Base-by-base conservation (phyloP, 2,329 filamentous ascomycete genomes). In the Fusarium oligoseptatum region DNA sequence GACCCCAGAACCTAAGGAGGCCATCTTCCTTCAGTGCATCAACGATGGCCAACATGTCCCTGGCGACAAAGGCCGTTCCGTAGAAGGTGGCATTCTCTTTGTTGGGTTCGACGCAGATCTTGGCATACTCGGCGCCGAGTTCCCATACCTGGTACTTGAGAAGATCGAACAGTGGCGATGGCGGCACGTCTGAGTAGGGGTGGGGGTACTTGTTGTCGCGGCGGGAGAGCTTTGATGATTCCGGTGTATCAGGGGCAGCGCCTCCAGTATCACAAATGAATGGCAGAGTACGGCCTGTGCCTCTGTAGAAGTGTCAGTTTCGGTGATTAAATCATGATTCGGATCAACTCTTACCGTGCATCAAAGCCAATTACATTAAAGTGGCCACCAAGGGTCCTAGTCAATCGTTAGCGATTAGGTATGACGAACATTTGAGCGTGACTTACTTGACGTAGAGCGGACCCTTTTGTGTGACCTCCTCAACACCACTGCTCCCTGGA, bases 1-100 rank as follows among this genome's bases (percentile, higher is more conserved):
- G 39, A 9, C 82, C 82, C 79, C 78, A 83, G 68, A 80, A 84
- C 50, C 80, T 69, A 11, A 83, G 63, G 62, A 80, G 36, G 8
- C 80, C 79, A 60, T 83, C 82, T 45, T 81, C 80, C 7, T 72
- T 78, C 3, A 84, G 79, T 6, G 80, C 80, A 62, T 85, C 82
- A 2, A 82, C 82, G 22, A 85, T 81, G 12, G 75, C 62, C 67
- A 85, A 80, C 76, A 85, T 79, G 69, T 85, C 83, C 56, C 83
- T 79, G 15, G 81, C 83, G 2, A 81, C 80, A 62, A 82, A 82
- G 8, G 80, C 72, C 0, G 81, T 82, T 41, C 80, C 80, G 20
- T 84, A 68, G 8, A 80, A 67, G 4, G 75, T 77, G 6, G 75
- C 80, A 22, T 29, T 57, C 2, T 70, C 78, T n/a, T 77, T 76